Percentiles rank a stretch among this genome's conserved stretches.
Conservation (phyloP, 2,329 filamentous ascomycete genomes). For the Colletotrichum coccodes region DNA sequence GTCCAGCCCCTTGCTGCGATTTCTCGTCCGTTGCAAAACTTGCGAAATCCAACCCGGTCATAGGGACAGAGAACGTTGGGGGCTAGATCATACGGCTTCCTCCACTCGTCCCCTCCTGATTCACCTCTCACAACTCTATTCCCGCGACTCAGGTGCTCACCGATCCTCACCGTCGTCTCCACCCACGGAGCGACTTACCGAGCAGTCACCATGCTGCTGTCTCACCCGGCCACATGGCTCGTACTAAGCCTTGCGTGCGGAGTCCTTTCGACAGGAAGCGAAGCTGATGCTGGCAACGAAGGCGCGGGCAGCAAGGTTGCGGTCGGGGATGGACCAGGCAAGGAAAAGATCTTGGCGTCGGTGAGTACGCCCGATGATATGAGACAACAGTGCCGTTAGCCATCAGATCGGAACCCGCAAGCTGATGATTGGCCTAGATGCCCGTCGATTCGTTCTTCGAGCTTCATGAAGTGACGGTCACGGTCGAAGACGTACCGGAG, state of each 20-base stretch:
- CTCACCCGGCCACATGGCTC: neutral
- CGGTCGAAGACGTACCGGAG: conserved; percentile 36
- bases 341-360: neutral
- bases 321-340: neutral
- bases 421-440: conserved; percentile 1
- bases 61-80: too few relatives aligned
- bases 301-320: neutral
- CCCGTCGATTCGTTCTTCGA: conserved; percentile 32
- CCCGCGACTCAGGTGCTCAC: neutral
- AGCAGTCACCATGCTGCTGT: conserved; percentile 1
- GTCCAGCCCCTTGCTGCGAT: neutral
- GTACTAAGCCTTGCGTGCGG: neutral
- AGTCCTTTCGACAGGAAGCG: neutral
- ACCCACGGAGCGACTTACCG: neutral
- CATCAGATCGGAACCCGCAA: neutral
- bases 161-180: neutral
- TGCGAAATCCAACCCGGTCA: neutral
- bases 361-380: neutral
- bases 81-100: neutral
- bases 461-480: conserved; percentile 40
- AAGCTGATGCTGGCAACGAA: rapidly evolving
- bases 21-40: neutral
- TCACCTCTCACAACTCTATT: neutral
- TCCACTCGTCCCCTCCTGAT: neutral
- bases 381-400: neutral